These are phyloP conservation scores for Psilocybe mexicana DNA, from an alignment of 1,284 basidiomycete genomes.

Conservation along the genomic window DNA sequence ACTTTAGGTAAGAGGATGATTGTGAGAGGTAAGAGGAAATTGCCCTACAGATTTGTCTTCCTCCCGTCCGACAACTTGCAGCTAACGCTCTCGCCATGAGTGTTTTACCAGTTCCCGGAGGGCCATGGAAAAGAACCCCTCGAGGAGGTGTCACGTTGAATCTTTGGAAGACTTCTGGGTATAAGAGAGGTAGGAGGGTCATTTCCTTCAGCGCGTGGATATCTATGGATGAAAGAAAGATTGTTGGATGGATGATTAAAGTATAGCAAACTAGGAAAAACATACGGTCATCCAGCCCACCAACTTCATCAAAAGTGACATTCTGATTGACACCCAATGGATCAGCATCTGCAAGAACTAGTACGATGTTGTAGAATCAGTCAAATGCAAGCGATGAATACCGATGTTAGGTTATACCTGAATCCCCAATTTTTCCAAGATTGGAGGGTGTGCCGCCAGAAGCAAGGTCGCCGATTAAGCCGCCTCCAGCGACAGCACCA, in stretches of 20 bases:
- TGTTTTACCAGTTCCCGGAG: constrained; percentile 94
- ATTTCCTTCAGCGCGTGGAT: constrained; percentile 99
- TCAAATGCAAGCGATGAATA: constrained; percentile 9
- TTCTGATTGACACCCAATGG: constrained; percentile 93
- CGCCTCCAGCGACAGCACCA: constrained; percentile 51
- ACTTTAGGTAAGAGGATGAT: constrained; percentile 2
- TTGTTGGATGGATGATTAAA: constrained; percentile 6
- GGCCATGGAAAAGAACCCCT: constrained; percentile 96
- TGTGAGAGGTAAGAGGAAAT: not conserved
- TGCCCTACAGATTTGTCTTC: constrained; percentile 83
- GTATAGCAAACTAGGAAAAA: constrained; percentile 17
- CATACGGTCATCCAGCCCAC: constrained; percentile 92
- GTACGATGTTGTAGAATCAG: constrained; percentile 19
- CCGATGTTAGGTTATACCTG: constrained; percentile 46
- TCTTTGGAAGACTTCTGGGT: constrained; percentile 96
- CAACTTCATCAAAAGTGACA: constrained; percentile 97
- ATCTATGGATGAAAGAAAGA: constrained; percentile 46
- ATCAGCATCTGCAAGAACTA: constrained; percentile 93
- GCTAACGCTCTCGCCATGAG: constrained; percentile 92
- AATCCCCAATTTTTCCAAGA: constrained; percentile 79
- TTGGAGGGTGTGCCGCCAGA: constrained; percentile 77
- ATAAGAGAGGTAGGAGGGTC: constrained; percentile 94
- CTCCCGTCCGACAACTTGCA: constrained; percentile 88
- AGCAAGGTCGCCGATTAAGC: constrained; percentile 61
- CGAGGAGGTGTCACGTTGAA: constrained; percentile 95